phyloP scores from a whole-genome alignment of 176 grass and related monocot species.

The Aegilops bicornis region DNA sequence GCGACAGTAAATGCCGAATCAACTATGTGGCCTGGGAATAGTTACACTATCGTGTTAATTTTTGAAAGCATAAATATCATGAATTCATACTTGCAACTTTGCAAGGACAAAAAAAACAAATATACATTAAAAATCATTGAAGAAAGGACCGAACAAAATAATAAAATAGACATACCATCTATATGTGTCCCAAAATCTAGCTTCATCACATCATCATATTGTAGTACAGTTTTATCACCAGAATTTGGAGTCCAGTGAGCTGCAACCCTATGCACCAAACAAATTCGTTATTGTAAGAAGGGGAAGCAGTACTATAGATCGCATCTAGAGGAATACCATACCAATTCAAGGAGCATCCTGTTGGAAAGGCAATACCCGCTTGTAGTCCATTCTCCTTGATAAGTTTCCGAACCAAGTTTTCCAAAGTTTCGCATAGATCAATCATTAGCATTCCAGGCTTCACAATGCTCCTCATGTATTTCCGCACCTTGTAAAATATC shows the following conservation, averaged over 20 bases:
- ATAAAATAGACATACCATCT: slow-evolving; percentile 57
- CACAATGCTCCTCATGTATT: slow-evolving; percentile 87
- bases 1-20: slow-evolving; percentile 18
- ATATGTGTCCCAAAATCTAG: slow-evolving; percentile 97
- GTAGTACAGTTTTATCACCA: slow-evolving; percentile 91
- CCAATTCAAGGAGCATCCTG: slow-evolving; percentile 57
- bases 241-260: slow-evolving; percentile 98
- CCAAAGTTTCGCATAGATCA: slow-evolving; percentile 72
- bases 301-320: neutral
- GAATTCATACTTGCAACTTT: neutral
- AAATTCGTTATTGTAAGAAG: neutral
- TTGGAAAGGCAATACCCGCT: slow-evolving; percentile 60
- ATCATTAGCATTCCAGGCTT: slow-evolving; percentile 98
- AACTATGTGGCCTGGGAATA: slow-evolving; percentile 70
- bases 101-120: neutral
- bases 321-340: slow-evolving; percentile 9
- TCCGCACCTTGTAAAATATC: slow-evolving; percentile 62
- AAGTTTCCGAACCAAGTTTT: slow-evolving; percentile 54
- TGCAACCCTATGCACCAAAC: slow-evolving; percentile 64
- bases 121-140: neutral
- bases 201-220: slow-evolving; percentile 99
- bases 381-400: slow-evolving; percentile 62
- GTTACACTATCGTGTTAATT: neutral
- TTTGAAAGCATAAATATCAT: neutral
- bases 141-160: neutral